Base-by-base conservation (phyloP, 228 moss, liverwort and hornwort genomes). In the Sphagnum magellanicum region DNA sequence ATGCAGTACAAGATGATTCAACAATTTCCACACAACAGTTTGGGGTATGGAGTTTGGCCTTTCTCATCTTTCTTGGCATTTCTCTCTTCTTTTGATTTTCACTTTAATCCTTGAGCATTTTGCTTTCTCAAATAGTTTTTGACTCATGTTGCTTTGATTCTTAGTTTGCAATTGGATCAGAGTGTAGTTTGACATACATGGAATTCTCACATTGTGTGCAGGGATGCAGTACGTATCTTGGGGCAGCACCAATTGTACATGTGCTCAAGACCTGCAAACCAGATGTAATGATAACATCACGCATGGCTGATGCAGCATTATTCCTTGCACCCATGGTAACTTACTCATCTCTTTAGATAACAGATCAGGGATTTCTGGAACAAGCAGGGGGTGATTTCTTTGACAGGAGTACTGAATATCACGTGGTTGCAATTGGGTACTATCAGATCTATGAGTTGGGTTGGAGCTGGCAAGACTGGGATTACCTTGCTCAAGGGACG, bases 151-250 rank as follows among this genome's bases (percentile, higher is more conserved):
- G 3, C 32, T 32, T 32, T 32, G 32, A 32, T 3, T 32, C 32
- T 32, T 32, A 32, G 32, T 32, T 32, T 32, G 32, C 3, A 32
- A 32, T 32, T 32, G 32, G 32, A 32, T 32, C 32, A 32, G 32
- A 32, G 3, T 32, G 32, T 32, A 32, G 32, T 32, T 32, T 32
- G 3, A 32, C 32, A 1, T 32, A 32, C 3, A 3, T 3, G 32
- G 32, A 32, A 32, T 32, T 32, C 32, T 32, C 32, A 32, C 32
- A 32, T 32, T 32, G 32, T 32, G 32, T 65, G 67, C 79, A 90
- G 92, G 86, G 90, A 65, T 80, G 82, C 70, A 92, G 92, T 78
- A 92, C 92, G 72, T 92, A 92, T 72, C 84, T 92, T 50, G 92
- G 92, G 68, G 90, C 92, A 72, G 88, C 88, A 50, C 79, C 92